These are phyloP conservation scores for Plasmodium chabaudi DNA, from an alignment of 169 alveolate genomes.

Conservation along the genomic window DNA sequence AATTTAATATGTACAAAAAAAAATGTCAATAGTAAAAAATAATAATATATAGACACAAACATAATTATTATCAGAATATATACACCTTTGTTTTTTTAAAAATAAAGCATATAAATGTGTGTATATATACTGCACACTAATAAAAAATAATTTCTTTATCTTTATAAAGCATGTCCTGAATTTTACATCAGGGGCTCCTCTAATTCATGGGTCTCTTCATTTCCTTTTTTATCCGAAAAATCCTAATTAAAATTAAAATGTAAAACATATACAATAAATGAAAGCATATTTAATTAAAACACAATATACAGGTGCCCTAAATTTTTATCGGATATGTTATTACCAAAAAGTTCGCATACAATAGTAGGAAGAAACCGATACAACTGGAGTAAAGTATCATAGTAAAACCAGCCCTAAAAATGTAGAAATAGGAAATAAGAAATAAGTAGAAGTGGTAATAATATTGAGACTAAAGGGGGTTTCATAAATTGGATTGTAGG, in stretches of 20 bases:
- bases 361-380: conserved; percentile 78
- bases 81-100: neutral
- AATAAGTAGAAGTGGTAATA: no score
- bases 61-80: no score
- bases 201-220: conserved; percentile 53
- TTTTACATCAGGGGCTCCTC: conserved; percentile 54
- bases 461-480: neutral
- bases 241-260: conserved; percentile 16
- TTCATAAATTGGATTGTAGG: neutral
- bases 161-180: no score
- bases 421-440: conserved; percentile 25
- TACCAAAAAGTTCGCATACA: conserved; percentile 80
- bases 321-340: conserved; percentile 2
- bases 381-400: conserved; percentile 78
- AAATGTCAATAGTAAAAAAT: neutral
- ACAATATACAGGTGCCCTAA: neutral
- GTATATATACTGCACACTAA: neutral
- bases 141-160: neutral
- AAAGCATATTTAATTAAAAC: conserved; percentile 1
- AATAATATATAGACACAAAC: neutral
- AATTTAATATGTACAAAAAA: neutral
- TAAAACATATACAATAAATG: neutral
- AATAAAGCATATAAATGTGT: neutral
- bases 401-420: conserved; percentile 80
- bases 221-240: conserved; percentile 63